phyloP scores from a whole-genome alignment of 2,329 filamentous ascomycete species.

The Aspergillus aculeatinus region DNA sequence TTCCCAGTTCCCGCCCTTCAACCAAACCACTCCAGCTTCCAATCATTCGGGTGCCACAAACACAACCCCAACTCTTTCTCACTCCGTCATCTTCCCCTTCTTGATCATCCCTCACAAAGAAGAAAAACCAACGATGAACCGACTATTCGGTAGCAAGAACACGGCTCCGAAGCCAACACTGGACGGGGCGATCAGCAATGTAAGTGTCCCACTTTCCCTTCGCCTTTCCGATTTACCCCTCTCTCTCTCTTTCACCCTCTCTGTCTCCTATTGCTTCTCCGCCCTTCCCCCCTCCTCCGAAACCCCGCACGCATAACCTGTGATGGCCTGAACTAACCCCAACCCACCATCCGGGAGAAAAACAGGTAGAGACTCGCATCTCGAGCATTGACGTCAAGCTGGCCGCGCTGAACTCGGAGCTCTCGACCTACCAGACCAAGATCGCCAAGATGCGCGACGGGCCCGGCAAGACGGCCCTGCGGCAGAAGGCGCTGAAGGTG shows the following conservation, averaged over 20 bases:
- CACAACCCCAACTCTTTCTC: neutral
- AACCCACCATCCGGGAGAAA: neutral
- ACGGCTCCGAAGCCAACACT: slow-evolving; percentile 88
- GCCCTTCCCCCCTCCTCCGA: slow-evolving; percentile 3
- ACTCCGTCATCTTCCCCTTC: neutral
- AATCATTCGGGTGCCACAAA: neutral
- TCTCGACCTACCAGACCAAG: slow-evolving; percentile 82
- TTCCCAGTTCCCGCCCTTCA: neutral
- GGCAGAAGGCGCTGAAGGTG: slow-evolving; percentile 90
- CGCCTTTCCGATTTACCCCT: neutral
- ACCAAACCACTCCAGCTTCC: neutral
- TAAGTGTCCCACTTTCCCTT: slow-evolving; percentile 39
- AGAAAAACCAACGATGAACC: slow-evolving; percentile 69
- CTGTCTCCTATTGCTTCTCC: slow-evolving; percentile 14
- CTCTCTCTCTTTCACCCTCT: slow-evolving; percentile 11
- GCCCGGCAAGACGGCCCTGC: slow-evolving; percentile 86
- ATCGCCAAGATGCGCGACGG: slow-evolving; percentile 92
- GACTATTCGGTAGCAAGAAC: slow-evolving; percentile 86
- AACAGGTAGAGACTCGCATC: slow-evolving; percentile 73
- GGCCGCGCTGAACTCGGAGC: slow-evolving; percentile 85
- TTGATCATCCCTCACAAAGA: neutral
- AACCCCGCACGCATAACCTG: slow-evolving; percentile 5
- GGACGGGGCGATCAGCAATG: slow-evolving; percentile 76
- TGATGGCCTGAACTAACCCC: neutral
- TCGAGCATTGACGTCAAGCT: slow-evolving; percentile 92